Evolutionary conservation across 345 rosid species (phyloP).

Genomic region (Viola odorata): DNA sequence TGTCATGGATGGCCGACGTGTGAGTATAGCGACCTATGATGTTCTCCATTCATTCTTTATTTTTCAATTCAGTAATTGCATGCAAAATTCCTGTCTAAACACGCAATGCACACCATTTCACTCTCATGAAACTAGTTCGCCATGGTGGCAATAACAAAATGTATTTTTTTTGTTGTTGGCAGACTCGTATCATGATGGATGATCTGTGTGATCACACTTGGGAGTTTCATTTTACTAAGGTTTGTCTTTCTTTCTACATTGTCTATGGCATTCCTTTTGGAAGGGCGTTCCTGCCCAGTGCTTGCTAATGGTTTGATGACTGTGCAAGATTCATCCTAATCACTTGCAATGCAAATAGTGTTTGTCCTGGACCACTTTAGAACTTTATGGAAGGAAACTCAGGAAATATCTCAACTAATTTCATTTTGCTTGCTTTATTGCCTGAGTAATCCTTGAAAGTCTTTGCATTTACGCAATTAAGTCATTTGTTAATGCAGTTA

Average conservation of each 20-base stretch:
- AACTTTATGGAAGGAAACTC: too few relatives aligned
- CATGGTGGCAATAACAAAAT: neutral
- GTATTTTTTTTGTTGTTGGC: constrained; percentile 14
- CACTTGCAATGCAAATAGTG: too few relatives aligned
- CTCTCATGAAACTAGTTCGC: neutral
- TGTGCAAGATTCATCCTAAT: too few relatives aligned
- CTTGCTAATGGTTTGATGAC: too few relatives aligned
- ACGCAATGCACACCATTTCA: neutral
- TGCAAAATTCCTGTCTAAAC: neutral
- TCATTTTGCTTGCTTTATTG: too few relatives aligned
- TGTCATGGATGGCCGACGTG: constrained; percentile 48
- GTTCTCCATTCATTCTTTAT: neutral
- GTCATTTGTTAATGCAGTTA: too few relatives aligned
- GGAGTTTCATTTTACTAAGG: constrained; percentile 57
- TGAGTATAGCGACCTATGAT: constrained; percentile 19
- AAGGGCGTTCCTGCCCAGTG: too few relatives aligned
- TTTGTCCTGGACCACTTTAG: too few relatives aligned
- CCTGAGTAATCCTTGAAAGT: too few relatives aligned
- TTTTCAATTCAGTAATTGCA: neutral
- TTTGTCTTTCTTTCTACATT: constrained; percentile 11
- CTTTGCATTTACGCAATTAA: too few relatives aligned
- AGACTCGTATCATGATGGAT: constrained; percentile 49
- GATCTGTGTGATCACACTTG: constrained; percentile 58
- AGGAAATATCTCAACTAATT: too few relatives aligned
- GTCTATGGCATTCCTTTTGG: neutral